Conservation (phyloP, 164 flowering plant genomes). For the Magnolia kwangsiensis region DNA sequence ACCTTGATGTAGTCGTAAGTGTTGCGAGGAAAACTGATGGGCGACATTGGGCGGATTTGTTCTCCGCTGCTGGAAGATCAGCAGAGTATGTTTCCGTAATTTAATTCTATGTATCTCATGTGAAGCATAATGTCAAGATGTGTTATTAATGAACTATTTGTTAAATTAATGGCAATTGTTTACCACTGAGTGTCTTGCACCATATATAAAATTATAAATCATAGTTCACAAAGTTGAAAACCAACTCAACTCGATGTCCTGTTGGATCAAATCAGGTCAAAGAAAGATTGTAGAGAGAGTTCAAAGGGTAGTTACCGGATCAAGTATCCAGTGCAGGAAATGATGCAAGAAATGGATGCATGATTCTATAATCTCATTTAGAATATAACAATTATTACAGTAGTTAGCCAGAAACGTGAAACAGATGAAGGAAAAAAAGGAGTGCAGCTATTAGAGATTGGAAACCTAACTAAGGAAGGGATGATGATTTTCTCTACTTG, state of each 20-base stretch:
- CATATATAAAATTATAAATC: too few species aligned
- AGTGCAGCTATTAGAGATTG: background rate
- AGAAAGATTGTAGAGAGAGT: too few species aligned
- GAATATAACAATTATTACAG: background rate
- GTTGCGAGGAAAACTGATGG: conserved; percentile 99
- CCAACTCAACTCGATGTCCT: too few species aligned
- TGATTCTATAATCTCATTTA: background rate
- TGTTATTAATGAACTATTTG: too few species aligned
- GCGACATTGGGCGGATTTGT: conserved; percentile 95
- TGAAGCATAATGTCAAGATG: background rate
- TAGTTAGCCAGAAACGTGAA: background rate
- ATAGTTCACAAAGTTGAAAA: too few species aligned
- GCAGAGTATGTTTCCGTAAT: conserved; percentile 60
- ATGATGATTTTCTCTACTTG: too few species aligned
- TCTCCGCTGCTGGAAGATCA: conserved; percentile 97
- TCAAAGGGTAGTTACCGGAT: too few species aligned
- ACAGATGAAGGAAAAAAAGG: background rate
- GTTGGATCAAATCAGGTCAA: too few species aligned
- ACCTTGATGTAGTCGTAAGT: conserved; percentile 92
- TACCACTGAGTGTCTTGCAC: too few species aligned
- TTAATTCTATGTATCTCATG: background rate
- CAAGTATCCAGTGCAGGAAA: too few species aligned
- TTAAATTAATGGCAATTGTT: too few species aligned
- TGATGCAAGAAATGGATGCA: background rate
- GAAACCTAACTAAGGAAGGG: background rate